Evolutionary conservation across 768 basidiomycete species (phyloP).

Genomic region (Mycena venus): DNA sequence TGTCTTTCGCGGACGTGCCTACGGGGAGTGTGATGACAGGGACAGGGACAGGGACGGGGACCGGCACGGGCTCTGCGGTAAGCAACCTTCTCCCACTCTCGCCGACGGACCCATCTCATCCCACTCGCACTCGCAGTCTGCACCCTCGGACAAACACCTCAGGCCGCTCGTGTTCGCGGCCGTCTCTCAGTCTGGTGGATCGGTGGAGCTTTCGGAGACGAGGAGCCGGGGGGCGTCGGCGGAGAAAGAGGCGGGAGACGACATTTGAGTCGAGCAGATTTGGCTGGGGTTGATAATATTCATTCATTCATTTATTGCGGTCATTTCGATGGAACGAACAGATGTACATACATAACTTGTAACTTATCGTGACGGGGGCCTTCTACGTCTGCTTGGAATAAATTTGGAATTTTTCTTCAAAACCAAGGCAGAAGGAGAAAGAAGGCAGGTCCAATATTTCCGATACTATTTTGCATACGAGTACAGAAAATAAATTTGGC

Average conservation of each 20-base stretch:
- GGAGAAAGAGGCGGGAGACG: neutral
- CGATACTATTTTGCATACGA: no score
- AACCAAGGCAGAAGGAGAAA: no score
- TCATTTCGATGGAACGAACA: no score
- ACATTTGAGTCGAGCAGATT: neutral
- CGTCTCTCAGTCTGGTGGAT: neutral
- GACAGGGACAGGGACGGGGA: neutral
- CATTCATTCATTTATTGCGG: no score
- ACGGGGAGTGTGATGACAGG: neutral
- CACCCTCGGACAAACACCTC: neutral
- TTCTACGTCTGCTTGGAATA: no score
- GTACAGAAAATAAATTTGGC: no score
- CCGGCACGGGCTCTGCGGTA: neutral
- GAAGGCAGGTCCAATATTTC: no score
- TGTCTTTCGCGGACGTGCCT: constrained; percentile 7
- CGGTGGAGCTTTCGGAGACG: neutral
- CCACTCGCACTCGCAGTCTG: neutral
- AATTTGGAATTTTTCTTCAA: no score
- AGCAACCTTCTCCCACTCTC: neutral
- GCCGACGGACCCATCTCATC: neutral
- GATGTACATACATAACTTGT: no score
- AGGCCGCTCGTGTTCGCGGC: constrained; percentile 10
- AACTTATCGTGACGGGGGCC: no score
- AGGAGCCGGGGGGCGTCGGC: neutral
- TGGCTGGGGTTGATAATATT: no score